Conservation (phyloP, 2,329 filamentous ascomycete genomes). For the Clonostachys solani region DNA sequence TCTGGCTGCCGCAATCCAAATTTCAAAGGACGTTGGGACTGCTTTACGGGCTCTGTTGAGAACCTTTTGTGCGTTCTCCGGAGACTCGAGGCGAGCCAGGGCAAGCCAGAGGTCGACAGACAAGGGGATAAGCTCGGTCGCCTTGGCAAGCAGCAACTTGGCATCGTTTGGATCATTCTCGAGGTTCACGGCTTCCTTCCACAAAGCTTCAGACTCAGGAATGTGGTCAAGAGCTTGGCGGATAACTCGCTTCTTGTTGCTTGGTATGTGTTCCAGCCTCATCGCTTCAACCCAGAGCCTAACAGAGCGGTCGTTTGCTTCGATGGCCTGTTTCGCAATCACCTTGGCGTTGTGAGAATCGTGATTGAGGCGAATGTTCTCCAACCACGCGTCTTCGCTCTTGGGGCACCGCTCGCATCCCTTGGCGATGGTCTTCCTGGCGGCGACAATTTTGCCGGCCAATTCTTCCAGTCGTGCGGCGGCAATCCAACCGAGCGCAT, state of each 20-base stretch:
- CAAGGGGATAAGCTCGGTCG: constrained; percentile 89
- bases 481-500: constrained; percentile 94
- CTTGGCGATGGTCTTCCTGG: constrained; percentile 80
- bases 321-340: constrained; percentile 89
- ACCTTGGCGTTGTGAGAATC: constrained; percentile 92
- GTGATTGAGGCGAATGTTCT: constrained; percentile 84
- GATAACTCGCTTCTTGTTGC: constrained; percentile 88
- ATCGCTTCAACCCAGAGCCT: constrained; percentile 94
- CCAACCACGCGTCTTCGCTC: constrained; percentile 92
- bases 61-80: constrained; percentile 90
- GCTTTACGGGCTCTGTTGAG: constrained; percentile 94
- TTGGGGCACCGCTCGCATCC: constrained; percentile 90
- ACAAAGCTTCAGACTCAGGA: constrained; percentile 91
- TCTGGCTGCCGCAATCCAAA: constrained; percentile 93
- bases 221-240: constrained; percentile 89
- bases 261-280: constrained; percentile 77
- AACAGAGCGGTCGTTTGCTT: constrained; percentile 84
- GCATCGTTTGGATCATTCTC: constrained; percentile 90
- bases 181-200: constrained; percentile 95
- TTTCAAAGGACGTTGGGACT: constrained; percentile 86
- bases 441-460: constrained; percentile 86
- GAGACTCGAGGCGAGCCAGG: constrained; percentile 81
- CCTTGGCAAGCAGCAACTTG: constrained; percentile 83
- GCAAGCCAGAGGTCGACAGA: constrained; percentile 96
- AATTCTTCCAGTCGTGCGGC: constrained; percentile 88